Conservation (phyloP, 2,329 filamentous ascomycete genomes). For the Epichloe gansuensis region DNA sequence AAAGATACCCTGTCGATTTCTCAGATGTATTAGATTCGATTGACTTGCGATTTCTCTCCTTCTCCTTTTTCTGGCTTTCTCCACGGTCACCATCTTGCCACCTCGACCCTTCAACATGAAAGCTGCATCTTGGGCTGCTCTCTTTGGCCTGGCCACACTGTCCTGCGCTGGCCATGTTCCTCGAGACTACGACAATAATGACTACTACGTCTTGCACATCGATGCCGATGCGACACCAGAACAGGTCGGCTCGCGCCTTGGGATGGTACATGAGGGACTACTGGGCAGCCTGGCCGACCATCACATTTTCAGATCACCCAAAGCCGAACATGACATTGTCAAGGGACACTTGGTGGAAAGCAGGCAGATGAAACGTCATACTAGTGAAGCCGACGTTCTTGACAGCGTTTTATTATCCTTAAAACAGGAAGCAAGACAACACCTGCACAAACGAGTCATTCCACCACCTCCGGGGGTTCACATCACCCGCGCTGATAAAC, state of each 20-base stretch:
- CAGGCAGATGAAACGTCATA: constrained; percentile 49
- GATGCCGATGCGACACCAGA: constrained; percentile 51
- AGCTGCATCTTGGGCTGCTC: constrained; percentile 38
- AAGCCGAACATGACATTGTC: constrained; percentile 48
- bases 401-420: constrained; percentile 67
- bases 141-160: constrained; percentile 38
- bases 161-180: constrained; percentile 37
- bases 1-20: background rate
- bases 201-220: constrained; percentile 90
- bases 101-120: constrained; percentile 30
- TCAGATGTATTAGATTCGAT: constrained; percentile 2
- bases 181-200: constrained; percentile 66
- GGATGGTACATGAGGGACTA: constrained; percentile 67
- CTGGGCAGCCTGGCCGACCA: constrained; percentile 70
- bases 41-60: background rate
- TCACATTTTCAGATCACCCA: constrained; percentile 71
- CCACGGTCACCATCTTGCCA: background rate
- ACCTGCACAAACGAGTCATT: constrained; percentile 40
- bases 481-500: constrained; percentile 8
- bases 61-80: background rate
- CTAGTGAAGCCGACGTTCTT: constrained; percentile 44
- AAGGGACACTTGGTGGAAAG: constrained; percentile 39
- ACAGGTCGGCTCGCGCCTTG: constrained; percentile 59
- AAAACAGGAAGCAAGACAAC: constrained; percentile 50
- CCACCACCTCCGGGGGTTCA: constrained; percentile 24